These are phyloP conservation scores for Cryptosporidium muris DNA, from an alignment of 169 alveolate genomes.

Conservation along the genomic window DNA sequence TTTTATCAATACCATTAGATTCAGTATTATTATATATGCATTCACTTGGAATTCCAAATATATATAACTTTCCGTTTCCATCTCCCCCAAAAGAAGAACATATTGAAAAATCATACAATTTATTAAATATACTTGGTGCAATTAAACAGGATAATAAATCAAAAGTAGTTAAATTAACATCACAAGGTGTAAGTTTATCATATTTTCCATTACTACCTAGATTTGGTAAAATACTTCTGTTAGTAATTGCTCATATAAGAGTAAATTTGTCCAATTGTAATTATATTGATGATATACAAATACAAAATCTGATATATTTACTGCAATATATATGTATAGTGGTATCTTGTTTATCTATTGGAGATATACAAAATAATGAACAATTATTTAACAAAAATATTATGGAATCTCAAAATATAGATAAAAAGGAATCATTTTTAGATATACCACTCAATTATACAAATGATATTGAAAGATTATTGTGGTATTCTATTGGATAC, in stretches of 20 bases:
- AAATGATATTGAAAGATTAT: conserved; percentile 40
- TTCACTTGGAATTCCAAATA: conserved; percentile 87
- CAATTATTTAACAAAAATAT: too few species aligned
- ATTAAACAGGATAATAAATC: neutral
- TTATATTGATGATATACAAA: too few species aligned
- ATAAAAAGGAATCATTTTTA: neutral
- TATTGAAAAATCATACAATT: conserved; percentile 36
- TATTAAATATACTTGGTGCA: conserved; percentile 28
- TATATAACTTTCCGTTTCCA: conserved; percentile 85
- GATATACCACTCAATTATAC: conserved; percentile 19
- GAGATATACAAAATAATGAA: conserved; percentile 25
- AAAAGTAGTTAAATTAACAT: conserved; percentile 1
- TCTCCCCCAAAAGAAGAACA: conserved; percentile 79
- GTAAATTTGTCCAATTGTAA: conserved; percentile 1
- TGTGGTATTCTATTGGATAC: conserved; percentile 54
- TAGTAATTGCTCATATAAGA: conserved; percentile 31
- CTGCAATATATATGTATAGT: conserved; percentile 42
- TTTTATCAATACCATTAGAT: conserved; percentile 85
- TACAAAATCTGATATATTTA: neutral
- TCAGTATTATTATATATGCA: conserved; percentile 87
- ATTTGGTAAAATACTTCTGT: conserved; percentile 27
- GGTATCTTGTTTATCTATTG: conserved; percentile 35
- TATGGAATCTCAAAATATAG: neutral
- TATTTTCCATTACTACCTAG: conserved; percentile 50
- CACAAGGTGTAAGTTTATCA: conserved; percentile 32